These are phyloP conservation scores for Rhizopogon rudus DNA, from an alignment of 768 basidiomycete genomes.

Conservation along the genomic window DNA sequence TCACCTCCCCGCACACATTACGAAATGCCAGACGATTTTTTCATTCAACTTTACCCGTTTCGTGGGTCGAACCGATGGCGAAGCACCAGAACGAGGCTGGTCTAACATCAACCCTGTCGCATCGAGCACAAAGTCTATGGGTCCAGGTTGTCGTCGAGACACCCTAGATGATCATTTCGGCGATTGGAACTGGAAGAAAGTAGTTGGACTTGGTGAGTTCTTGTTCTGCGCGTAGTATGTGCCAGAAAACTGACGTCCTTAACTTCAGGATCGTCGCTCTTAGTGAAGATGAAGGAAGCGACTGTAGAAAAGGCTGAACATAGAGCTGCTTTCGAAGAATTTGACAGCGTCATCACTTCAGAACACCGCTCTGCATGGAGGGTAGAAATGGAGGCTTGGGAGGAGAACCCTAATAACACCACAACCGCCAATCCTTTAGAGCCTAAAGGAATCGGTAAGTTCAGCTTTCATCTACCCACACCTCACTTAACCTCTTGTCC, in stretches of 20 bases:
- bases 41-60: slow-evolving; percentile 24
- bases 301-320: not conserved
- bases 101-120: slow-evolving; percentile 24
- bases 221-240: too few relatives aligned
- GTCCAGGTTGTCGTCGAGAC: slow-evolving; percentile 24
- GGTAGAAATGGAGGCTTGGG: slow-evolving; percentile 15
- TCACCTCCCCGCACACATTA: slow-evolving; percentile 31
- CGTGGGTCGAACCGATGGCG: slow-evolving; percentile 28
- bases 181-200: slow-evolving; percentile 31
- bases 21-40: slow-evolving; percentile 19
- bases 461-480: not conserved
- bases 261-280: not conserved
- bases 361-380: slow-evolving; percentile 12
- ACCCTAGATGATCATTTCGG: slow-evolving; percentile 31
- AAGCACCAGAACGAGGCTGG: slow-evolving; percentile 34
- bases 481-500: not conserved
- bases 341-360: not conserved
- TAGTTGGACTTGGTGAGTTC: slow-evolving; percentile 13
- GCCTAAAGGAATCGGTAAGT: slow-evolving; percentile 6
- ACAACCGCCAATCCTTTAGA: slow-evolving; percentile 14
- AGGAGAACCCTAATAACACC: slow-evolving; percentile 9
- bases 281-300: not conserved
- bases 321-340: not conserved
- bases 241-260: too few relatives aligned
- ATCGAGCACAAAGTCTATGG: slow-evolving; percentile 30